Conservation (phyloP, 768 basidiomycete species). For the Tricholoma sp. region DNA sequence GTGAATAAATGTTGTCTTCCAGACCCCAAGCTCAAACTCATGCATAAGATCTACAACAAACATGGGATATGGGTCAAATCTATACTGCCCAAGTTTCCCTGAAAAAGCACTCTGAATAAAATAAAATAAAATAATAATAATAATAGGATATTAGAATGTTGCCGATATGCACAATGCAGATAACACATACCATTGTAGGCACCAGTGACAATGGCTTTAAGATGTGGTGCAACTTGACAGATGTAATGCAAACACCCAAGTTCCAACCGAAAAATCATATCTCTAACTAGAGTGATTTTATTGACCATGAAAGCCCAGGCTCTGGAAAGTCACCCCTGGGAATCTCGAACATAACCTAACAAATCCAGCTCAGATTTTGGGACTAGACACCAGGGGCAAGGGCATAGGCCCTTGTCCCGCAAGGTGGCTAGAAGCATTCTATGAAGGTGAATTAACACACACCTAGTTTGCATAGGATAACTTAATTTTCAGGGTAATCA, state of each 20-base stretch:
- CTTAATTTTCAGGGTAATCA: neutral
- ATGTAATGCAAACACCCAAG: slow-evolving; percentile 7
- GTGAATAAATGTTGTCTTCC: slow-evolving; percentile 28
- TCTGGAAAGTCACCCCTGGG: neutral
- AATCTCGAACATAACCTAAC: neutral
- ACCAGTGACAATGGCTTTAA: neutral
- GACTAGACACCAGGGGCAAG: slow-evolving; percentile 7
- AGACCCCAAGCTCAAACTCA: slow-evolving; percentile 33
- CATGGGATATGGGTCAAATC: slow-evolving; percentile 21
- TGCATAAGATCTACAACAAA: slow-evolving; percentile 28
- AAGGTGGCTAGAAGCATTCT: slow-evolving; percentile 19
- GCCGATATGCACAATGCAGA: neutral
- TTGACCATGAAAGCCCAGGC: neutral
- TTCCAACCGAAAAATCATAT: slow-evolving; percentile 8
- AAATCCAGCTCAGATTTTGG: neutral
- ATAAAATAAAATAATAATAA: no score
- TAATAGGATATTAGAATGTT: no score
- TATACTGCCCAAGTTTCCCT: slow-evolving; percentile 5
- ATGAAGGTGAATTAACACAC: neutral
- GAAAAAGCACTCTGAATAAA: slow-evolving; percentile 26
- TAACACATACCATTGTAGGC: slow-evolving; percentile 11
- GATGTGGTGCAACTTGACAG: neutral
- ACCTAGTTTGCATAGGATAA: neutral
- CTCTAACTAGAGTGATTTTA: neutral
- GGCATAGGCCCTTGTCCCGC: neutral